A percentile compares a stretch with the other conserved stretches of the same genome.
Conservation (phyloP, 208 protist species). For the Acanthamoeba polyphaga region DNA sequence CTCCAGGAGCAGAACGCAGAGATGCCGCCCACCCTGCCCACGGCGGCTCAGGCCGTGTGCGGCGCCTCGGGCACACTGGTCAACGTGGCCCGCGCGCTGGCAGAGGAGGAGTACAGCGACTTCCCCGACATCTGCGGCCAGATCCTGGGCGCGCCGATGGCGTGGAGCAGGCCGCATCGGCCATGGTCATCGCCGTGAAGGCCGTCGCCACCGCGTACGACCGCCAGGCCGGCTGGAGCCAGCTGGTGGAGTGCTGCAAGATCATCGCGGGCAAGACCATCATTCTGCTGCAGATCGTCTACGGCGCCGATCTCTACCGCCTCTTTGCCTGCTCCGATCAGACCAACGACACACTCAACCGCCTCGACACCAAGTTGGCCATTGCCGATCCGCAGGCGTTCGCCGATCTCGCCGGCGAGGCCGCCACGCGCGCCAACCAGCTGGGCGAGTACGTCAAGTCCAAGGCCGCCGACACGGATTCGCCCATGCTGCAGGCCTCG, state of each 20-base stretch:
- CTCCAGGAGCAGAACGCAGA: conserved; percentile 71
- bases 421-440: conserved; percentile 54
- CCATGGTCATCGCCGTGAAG: conserved; percentile 22
- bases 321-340: conserved; percentile 56
- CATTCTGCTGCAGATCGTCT: conserved; percentile 74
- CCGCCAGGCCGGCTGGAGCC: conserved; percentile 59
- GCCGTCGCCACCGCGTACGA: conserved; percentile 31
- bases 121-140: conserved; percentile 59
- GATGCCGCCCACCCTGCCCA: conserved; percentile 66
- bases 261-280: conserved; percentile 76
- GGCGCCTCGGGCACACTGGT: conserved; percentile 27
- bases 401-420: conserved; percentile 58
- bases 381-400: conserved; percentile 55
- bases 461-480: conserved; percentile 68
- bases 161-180: conserved; percentile 56
- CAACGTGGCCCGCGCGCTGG: conserved; percentile 51
- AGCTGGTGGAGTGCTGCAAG: conserved; percentile 70
- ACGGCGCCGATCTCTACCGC: conserved; percentile 58
- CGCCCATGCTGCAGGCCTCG: conserved; percentile 26
- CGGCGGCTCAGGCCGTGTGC: conserved; percentile 20
- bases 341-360: conserved; percentile 39
- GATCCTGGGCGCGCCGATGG: conserved; percentile 32
- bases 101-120: conserved; percentile 63
- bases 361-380: conserved; percentile 42
- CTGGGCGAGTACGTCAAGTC: conserved; percentile 56